phyloP scores from a whole-genome alignment of 2,329 filamentous ascomycete species.

The Penicillium digitatum region DNA sequence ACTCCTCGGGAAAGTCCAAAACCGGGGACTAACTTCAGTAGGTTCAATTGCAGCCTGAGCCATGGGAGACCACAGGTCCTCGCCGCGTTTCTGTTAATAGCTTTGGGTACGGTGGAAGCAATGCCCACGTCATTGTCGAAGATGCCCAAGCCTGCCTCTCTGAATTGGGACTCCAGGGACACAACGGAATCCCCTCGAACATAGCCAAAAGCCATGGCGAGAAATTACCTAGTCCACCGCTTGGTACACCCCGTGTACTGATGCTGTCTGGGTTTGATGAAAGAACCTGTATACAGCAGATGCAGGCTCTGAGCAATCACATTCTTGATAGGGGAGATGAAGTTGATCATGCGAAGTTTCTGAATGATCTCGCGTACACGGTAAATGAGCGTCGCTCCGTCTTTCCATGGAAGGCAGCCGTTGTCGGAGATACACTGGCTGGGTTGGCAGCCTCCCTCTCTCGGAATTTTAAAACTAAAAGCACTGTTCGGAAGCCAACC shows the following conservation, averaged over 20 bases:
- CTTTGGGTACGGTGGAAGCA: slow-evolving; percentile 48
- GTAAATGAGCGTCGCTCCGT: slow-evolving; percentile 20
- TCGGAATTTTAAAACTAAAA: slow-evolving; percentile 1
- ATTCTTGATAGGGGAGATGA: neutral
- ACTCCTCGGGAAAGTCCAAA: neutral
- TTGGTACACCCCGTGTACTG: slow-evolving; percentile 11
- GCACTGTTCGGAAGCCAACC: slow-evolving; percentile 5
- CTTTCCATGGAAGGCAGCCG: slow-evolving; percentile 18
- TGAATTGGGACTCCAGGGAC: neutral
- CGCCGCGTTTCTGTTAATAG: slow-evolving; percentile 34
- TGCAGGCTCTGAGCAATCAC: slow-evolving; percentile 9
- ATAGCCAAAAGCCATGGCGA: neutral
- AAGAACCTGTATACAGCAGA: slow-evolving; percentile 11
- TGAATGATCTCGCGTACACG: slow-evolving; percentile 22
- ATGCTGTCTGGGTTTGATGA: slow-evolving; percentile 26
- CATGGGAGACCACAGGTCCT: slow-evolving; percentile 3
- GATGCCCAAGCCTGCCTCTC: slow-evolving; percentile 15
- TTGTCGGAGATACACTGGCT: slow-evolving; percentile 4
- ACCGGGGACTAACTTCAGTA: slow-evolving; percentile 2
- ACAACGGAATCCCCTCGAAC: neutral
- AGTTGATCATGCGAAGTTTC: slow-evolving; percentile 4
- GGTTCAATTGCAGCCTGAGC: slow-evolving; percentile 4
- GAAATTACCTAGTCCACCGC: neutral
- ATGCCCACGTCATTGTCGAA: slow-evolving; percentile 44
- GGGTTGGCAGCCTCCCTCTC: slow-evolving; percentile 5